These are phyloP conservation scores for Massarina eburnea DNA, from an alignment of 2,329 filamentous ascomycete genomes.

Conservation along the genomic window DNA sequence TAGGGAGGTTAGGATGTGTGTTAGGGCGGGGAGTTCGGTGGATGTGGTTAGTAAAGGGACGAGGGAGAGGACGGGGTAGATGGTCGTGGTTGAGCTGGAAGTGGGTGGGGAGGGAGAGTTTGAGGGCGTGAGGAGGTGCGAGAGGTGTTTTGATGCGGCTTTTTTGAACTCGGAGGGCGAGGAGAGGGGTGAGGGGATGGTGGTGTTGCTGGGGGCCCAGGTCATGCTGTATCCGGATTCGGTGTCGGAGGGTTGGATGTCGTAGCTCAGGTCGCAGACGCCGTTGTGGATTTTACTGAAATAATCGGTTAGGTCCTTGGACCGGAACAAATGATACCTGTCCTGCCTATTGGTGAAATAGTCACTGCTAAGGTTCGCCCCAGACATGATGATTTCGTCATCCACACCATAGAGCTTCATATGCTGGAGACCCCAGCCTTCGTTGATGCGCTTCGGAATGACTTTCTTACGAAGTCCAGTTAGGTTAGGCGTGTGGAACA, in stretches of 20 bases:
- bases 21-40: conserved; percentile 84
- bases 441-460: conserved; percentile 88
- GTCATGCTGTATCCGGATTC: conserved; percentile 57
- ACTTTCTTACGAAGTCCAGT: conserved; percentile 82
- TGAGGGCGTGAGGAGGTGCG: conserved; percentile 63
- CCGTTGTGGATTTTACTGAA: conserved; percentile 77
- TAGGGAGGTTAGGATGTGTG: conserved; percentile 72
- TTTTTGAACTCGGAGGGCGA: conserved; percentile 69
- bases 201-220: conserved; percentile 76
- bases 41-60: conserved; percentile 84
- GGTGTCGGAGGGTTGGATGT: conserved; percentile 64
- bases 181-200: conserved; percentile 71
- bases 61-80: conserved; percentile 87
- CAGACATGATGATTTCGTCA: conserved; percentile 89
- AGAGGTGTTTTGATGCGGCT: conserved; percentile 67
- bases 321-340: conserved; percentile 88
- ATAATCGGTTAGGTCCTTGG: conserved; percentile 76
- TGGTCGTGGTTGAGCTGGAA: conserved; percentile 50
- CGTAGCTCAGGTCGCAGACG: conserved; percentile 79
- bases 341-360: conserved; percentile 98
- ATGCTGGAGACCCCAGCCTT: conserved; percentile 97
- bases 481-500: conserved; percentile 97
- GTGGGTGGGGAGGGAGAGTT: conserved; percentile 31
- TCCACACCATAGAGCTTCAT: conserved; percentile 99
- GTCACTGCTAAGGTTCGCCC: conserved; percentile 85